Evolutionary conservation across 1,284 basidiomycete species (phyloP), one percentile per base, ranked within the genome.

Genomic region (Meira miltonrushii): DNA sequence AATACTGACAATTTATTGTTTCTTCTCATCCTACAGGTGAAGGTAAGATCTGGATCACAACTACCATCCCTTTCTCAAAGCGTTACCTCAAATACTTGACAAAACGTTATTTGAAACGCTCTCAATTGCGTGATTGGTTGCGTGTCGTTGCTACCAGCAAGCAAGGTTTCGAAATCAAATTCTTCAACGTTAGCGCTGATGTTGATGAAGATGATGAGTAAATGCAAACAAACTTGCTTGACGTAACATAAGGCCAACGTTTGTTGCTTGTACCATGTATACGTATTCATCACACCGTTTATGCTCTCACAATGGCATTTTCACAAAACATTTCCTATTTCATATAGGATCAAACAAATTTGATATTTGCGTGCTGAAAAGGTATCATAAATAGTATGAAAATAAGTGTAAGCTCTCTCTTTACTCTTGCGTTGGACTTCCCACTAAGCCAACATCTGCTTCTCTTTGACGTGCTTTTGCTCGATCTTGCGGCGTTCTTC

Each of bases 31-130:
- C 21, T 17, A 25, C 64, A 73, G 73, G 73, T 55, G 77, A 79
- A 59, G 78, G 79, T 66, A 79, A 80, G 75, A 77, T 81, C 70
- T 70, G 72, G 66, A 68, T 81, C 66, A 78, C 74, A 65, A 76
- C 80, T 59, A 71, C 71, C 60, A 75, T 79, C 57, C 76, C 79
- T 63, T 78, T 80, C 69, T 80, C 79, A 55, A 78, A 78, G 76
- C 76, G 80, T 53, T 80, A 80, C 77, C 75, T 81, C 71, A 81
- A 81, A 74, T 80, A 79, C 74, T 65, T 80, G 19, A 80, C 79
- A 64, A 81, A 81, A 75, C 79, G 78, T 72, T 77, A 72, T 68
- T 67, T 77, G 57, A 71, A 72, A 69, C 73, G 77, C 61, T 67
- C 70, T 58, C 72, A 73, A 67, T 73, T 79, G 44, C 75, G 78